Evolutionary conservation across 805 yeast species (phyloP).

Genomic region (Maudiozyma turicensis): DNA sequence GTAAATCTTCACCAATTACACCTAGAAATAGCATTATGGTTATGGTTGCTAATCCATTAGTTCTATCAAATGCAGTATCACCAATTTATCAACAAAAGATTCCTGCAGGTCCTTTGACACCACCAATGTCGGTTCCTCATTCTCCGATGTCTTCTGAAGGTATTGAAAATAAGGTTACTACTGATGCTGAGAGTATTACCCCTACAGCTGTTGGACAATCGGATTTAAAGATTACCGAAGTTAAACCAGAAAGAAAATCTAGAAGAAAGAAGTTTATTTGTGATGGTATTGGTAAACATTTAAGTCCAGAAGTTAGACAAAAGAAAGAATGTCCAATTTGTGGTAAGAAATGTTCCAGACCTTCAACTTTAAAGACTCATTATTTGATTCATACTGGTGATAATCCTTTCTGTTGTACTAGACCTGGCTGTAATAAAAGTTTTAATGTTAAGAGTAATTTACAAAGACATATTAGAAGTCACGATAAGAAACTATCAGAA

Average conservation of each 20-base stretch:
- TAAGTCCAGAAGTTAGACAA: conserved; percentile 6
- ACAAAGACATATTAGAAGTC: conserved; percentile 69
- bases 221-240: background rate
- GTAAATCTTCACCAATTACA: background rate
- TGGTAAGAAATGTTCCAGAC: conserved; percentile 68
- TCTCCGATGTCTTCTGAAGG: background rate
- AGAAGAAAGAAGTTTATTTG: background rate
- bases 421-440: conserved; percentile 54
- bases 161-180: background rate
- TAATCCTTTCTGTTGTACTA: conserved; percentile 55
- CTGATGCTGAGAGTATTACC: background rate
- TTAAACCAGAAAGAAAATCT: background rate
- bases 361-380: conserved; percentile 74
- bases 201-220: background rate
- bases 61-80: background rate
- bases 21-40: background rate
- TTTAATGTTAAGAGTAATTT: conserved; percentile 75
- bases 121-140: background rate
- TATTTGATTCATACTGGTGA: conserved; percentile 72
- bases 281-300: conserved; percentile 1
- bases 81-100: background rate
- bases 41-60: background rate
- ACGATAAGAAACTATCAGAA: conserved; percentile 30
- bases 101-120: background rate
- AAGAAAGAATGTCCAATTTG: conserved; percentile 45